Evolutionary conservation across 192 early-diverging fungal genomes (phyloP), one percentile per base, ranked within the genome.

Genomic region (Entrophospora sp.): DNA sequence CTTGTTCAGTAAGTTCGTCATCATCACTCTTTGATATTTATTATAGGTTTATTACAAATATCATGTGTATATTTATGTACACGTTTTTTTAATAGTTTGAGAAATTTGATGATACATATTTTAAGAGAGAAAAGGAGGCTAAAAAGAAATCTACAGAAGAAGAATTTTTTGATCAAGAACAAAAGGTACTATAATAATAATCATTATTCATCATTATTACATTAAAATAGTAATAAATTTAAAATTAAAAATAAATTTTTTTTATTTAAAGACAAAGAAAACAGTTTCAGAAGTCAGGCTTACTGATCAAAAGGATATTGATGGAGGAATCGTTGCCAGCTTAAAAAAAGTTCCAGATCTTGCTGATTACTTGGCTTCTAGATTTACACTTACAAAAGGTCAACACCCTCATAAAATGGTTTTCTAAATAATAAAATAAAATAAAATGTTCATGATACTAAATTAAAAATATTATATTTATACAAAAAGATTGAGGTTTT

Each of bases 321-420:
- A 99, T 81, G 84, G 89, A 77, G 81, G 77, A 38, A 73, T 99
- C 72, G 65, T 92, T 36, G 87, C 86, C 53, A 84, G 79, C 18
- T 71, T 95, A 66, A 82, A 81, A 80, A 92, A 95, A 86, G 83
- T 83, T 68, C 94, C 92, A 58, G 77, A 86, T 75, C 85, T 99
- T 69, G 81, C 82, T 69, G 80, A 87, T 48, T 99, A 99, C 91
- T 82, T 99, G 55, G 75, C 75, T 69, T 77, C 92, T 65, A 81
- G 83, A 66, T 99, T 99, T 81, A 81, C 91, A 43, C 87, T 99
- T 61, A 76, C 85, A 83, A 96, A 95, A 86, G 94, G 95, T 72
- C 93, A 98, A 85, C 88, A 87, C 73, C 94, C 95, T 70, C 97
- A 99, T 85, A 73, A 79, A 67, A 78, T 99, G 79, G 88, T 93